Base-by-base conservation (phyloP, 352 stramenopile species). In the Phytophthora pluvialis region DNA sequence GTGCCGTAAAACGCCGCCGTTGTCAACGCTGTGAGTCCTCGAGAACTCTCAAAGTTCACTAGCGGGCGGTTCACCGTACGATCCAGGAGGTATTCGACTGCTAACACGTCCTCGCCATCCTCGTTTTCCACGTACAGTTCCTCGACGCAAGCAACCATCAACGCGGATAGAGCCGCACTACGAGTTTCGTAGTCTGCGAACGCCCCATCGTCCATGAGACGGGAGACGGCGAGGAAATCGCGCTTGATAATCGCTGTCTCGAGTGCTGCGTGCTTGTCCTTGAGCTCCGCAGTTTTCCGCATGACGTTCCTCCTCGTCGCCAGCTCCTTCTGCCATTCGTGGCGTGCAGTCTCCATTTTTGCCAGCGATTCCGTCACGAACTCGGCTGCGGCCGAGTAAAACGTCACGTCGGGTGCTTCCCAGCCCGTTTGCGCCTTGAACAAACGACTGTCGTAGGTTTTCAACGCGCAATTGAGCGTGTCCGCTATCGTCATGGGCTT, bases 171-270 rank as follows among this genome's bases (percentile, higher is more conserved):
- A 2, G 65, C 83, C 4, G 60, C 69, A 7, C 33, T 11, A 16
- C 35, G 60, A 1, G 86, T 92, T 46, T 89, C 84, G 26, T 89
- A 86, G 57, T 94, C 86, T 6, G 81, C 75, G 32, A 84, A 90
- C 3, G 83, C 83, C 5, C 84, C 81, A 6, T 72, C 62, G 44
- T 90, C 81, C n/a, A 92, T 60, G 15, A 89, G 39, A 5, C 35
- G n/a, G 0, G 70, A 66, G 4, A 80, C 60, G 0, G 10, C 47
- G 12, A 55, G 8, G 49, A 91, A 94, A 57, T 85, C 73, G 0
- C 73, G 72, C 4, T 28, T 54, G 2, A 79, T 16, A 43, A 94
- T 90, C 0, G 77, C 68, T 10, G 9, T 5, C 3, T 91, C 83
- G 3, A 94, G 71, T 15, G 47, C 31, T 0, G 31, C 32, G 28